Base-by-base conservation (phyloP, 306 rosid species). In the Begonia masoniana region DNA sequence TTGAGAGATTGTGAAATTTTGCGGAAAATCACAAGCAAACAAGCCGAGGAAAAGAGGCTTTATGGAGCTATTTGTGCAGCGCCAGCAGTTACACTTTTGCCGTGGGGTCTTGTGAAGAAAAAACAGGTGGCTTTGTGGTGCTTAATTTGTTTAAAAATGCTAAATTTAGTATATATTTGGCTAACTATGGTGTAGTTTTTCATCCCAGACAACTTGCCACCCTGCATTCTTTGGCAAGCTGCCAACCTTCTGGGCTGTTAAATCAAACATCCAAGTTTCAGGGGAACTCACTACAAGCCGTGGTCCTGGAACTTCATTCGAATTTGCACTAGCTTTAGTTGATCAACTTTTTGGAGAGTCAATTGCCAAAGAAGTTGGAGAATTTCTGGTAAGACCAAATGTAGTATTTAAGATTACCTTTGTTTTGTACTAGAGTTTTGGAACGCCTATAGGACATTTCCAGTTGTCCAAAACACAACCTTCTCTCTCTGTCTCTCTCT, bases 31-130 rank as follows among this genome's bases (percentile, higher is more conserved):
- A 91, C 87, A 14, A 74, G 91, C 64, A 76, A 65, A 56, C 97
- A 91, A 55, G 96, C 94, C 13, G 85, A 83, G 62, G 79, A 78
- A 62, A 85, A 74, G 59, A 76, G 94, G 79, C 81, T 91, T 10
- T 85, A 73, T 47, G 97, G 96, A 68, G 97, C 97, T 50, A 91
- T 85, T 56, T 82, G 87, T 76, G 91, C 96, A 65, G 95, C 97
- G 61, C 97, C 97, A 3, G 97, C 95, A 9, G 83, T 91, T 26
- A 75, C 97, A 0, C 97, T 91, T 55, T 74, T 85, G 70, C 97
- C 97, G 4, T 91, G 97, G 97, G 97, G 95, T 62, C 95, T 91
- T 54, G 54, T 83, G 43, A 85, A 65, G 46, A 85, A 16, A 74
- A 91, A 81, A 53, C 82, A 75, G 95, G 97, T 89, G 47, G 54